Conservation (phyloP, 1,284 basidiomycete species). For the Ustilago shanxiensis region DNA sequence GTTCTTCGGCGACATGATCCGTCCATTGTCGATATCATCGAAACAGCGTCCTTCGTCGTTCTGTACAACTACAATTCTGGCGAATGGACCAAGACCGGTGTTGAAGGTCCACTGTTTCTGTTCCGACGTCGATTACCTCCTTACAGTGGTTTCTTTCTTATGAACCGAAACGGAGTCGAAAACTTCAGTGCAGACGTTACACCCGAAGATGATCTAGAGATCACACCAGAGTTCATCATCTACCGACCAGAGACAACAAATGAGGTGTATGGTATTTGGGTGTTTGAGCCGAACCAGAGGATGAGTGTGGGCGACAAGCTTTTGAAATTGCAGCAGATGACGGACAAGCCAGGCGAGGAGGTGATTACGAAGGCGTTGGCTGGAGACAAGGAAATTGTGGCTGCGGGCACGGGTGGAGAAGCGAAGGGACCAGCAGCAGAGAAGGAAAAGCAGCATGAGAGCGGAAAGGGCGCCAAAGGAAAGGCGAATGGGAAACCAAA, state of each 20-base stretch:
- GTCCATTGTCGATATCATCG: slow-evolving; percentile 82
- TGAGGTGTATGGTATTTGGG: slow-evolving; percentile 82
- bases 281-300: slow-evolving; percentile 79
- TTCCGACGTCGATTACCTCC: slow-evolving; percentile 81
- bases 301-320: slow-evolving; percentile 75
- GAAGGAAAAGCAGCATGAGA: slow-evolving; percentile 21
- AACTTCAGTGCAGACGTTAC: slow-evolving; percentile 83
- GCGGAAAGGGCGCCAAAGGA: background rate
- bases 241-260: slow-evolving; percentile 76
- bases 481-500: slow-evolving; percentile 33
- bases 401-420: background rate
- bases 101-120: slow-evolving; percentile 88
- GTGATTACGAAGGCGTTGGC: slow-evolving; percentile 17
- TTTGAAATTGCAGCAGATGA: slow-evolving; percentile 55
- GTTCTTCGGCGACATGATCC: slow-evolving; percentile 84
- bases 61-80: slow-evolving; percentile 68
- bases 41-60: slow-evolving; percentile 83
- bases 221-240: slow-evolving; percentile 77
- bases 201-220: slow-evolving; percentile 82
- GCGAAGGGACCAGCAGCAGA: slow-evolving; percentile 7
- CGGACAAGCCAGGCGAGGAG: slow-evolving; percentile 34
- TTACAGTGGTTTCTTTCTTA: slow-evolving; percentile 85
- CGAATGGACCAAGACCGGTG: slow-evolving; percentile 79
- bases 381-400: slow-evolving; percentile 5
- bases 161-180: slow-evolving; percentile 86